Percentiles rank a stretch among this genome's conserved stretches.
Evolutionary conservation across 176 grass and related monocot genomes (phyloP).

Genomic region (Oryza nivara): DNA sequence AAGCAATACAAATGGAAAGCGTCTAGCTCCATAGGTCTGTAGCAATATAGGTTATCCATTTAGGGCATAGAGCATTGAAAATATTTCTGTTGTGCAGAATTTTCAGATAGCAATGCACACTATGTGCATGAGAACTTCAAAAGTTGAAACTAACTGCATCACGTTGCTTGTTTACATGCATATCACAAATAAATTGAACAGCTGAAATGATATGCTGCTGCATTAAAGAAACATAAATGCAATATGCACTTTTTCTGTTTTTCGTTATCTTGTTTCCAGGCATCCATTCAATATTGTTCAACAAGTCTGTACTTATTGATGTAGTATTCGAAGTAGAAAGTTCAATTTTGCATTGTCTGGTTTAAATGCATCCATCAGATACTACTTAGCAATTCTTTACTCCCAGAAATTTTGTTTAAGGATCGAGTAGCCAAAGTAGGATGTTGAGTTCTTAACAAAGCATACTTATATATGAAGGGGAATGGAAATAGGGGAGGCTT

Average conservation of each 20-base stretch:
- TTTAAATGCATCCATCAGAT: neutral
- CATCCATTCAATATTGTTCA: neutral
- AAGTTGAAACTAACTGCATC: neutral
- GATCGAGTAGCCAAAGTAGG: neutral
- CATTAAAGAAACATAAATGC: neutral
- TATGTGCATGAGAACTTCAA: neutral
- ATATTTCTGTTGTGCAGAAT: neutral
- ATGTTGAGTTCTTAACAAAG: constrained; percentile 8
- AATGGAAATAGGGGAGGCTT: constrained; percentile 59
- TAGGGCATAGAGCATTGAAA: neutral
- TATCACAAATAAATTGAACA: neutral
- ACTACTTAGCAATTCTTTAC: neutral
- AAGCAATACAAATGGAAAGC: neutral
- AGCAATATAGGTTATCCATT: neutral
- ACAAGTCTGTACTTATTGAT: neutral
- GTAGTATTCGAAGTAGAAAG: neutral
- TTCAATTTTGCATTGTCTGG: neutral
- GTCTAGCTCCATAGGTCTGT: too few relatives aligned
- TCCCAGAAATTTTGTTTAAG: neutral
- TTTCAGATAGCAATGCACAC: neutral
- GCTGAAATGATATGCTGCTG: neutral
- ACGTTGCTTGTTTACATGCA: neutral
- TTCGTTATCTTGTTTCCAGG: neutral
- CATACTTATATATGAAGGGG: constrained; percentile 40
- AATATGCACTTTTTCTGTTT: neutral